These are phyloP conservation scores for Fraxinus pennsylvanica DNA, from an alignment of 257 asterid species.

Conservation along the genomic window DNA sequence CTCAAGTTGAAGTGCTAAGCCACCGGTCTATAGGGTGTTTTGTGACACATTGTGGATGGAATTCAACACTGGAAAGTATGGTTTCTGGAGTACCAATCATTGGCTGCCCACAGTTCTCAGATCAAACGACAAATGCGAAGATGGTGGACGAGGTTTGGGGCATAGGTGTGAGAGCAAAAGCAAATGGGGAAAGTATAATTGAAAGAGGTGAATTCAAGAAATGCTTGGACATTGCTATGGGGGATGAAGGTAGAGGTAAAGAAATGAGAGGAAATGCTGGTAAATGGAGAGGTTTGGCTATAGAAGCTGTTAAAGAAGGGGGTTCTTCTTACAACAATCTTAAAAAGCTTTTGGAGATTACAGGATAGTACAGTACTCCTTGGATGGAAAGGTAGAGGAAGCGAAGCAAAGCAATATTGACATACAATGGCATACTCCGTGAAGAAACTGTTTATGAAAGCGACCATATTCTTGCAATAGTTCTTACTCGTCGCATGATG, in stretches of 20 bases:
- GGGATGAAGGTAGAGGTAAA: conserved; percentile 40
- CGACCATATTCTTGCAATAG: no score
- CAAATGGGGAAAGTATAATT: conserved; percentile 36
- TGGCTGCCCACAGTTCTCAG: conserved; percentile 53
- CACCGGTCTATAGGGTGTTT: conserved; percentile 60
- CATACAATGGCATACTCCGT: no score
- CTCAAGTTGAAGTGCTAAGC: conserved; percentile 51
- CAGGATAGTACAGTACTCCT: neutral
- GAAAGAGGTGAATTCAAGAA: conserved; percentile 43
- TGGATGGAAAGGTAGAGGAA: neutral
- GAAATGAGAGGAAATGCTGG: conserved; percentile 42
- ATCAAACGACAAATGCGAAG: conserved; percentile 57
- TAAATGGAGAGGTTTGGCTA: conserved; percentile 47
- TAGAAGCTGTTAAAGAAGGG: conserved; percentile 44
- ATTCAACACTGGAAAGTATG: conserved; percentile 59
- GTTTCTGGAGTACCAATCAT: conserved; percentile 53
- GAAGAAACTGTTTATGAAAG: no score
- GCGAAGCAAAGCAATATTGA: neutral
- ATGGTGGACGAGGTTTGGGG: conserved; percentile 66
- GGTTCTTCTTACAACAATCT: conserved; percentile 55
- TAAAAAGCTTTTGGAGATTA: conserved; percentile 33
- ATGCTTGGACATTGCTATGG: conserved; percentile 55
- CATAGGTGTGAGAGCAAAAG: conserved; percentile 49
- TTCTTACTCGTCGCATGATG: no score
- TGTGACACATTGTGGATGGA: conserved; percentile 73